phyloP scores from a whole-genome alignment of 2,329 filamentous ascomycete genomes.

The Biscogniauxia marginata region DNA sequence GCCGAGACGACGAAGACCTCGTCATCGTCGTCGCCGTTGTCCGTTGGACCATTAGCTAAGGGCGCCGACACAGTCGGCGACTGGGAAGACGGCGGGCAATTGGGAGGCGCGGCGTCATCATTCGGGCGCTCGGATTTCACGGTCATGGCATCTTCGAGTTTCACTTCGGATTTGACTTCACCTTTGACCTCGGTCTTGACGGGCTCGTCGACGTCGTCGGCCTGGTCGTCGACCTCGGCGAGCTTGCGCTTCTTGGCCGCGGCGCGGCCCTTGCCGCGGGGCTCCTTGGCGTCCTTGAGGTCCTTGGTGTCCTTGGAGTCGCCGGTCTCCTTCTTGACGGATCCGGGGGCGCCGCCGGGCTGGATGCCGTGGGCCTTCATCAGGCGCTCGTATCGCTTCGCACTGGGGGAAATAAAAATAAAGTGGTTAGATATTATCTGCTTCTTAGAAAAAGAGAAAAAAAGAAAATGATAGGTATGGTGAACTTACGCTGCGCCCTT shows the following conservation, averaged over 20 bases:
- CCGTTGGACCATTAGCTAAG: neutral
- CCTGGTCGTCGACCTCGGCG: conserved; percentile 36
- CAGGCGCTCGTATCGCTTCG: conserved; percentile 67
- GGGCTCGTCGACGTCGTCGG: conserved; percentile 33
- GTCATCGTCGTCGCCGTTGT: conserved; percentile 28
- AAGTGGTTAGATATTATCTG: neutral
- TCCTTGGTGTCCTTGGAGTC: conserved; percentile 4
- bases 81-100: conserved; percentile 9
- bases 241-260: conserved; percentile 34
- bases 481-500: conserved; percentile 68
- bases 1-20: conserved; percentile 30
- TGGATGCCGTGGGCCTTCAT: conserved; percentile 56
- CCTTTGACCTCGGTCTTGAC: conserved; percentile 18
- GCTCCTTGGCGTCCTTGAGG: conserved; percentile 24
- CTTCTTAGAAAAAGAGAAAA: neutral
- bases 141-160: conserved; percentile 31
- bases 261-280: conserved; percentile 17
- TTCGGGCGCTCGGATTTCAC: conserved; percentile 31
- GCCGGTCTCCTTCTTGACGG: conserved; percentile 28
- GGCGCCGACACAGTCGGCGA: conserved; percentile 8
- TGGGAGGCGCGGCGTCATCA: conserved; percentile 11
- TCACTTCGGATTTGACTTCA: conserved; percentile 34
- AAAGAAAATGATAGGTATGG: neutral
- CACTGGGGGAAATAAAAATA: conserved; percentile 40
- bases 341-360: conserved; percentile 24